A percentile compares a stretch with the other conserved stretches of the same genome.
Evolutionary conservation across 169 alveolate species (phyloP).

Genomic region (Amoebophrya sp.): DNA sequence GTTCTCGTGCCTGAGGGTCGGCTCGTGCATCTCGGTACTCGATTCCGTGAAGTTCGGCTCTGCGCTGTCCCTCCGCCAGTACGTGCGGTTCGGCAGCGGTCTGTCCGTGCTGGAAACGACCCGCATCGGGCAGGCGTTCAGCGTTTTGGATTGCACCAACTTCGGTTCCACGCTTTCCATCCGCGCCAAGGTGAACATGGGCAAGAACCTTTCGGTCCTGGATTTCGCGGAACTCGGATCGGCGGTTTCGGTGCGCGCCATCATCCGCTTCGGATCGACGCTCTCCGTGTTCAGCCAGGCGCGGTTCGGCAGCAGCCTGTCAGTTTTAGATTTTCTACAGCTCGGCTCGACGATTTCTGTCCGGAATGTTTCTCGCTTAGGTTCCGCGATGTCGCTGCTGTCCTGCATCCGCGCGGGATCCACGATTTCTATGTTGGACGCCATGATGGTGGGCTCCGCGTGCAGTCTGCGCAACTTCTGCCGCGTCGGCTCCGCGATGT

Average conservation of each 20-base stretch:
- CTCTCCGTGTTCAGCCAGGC: neutral
- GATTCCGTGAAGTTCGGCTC: slow-evolving; percentile 3
- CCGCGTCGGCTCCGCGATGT: neutral
- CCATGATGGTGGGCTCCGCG: neutral
- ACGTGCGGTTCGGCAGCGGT: neutral
- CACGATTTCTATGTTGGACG: neutral
- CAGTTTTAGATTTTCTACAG: neutral
- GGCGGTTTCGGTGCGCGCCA: neutral
- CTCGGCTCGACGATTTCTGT: neutral
- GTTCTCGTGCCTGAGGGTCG: neutral
- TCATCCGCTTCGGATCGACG: too few species aligned
- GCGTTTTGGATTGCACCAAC: neutral
- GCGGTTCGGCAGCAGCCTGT: slow-evolving; percentile 5
- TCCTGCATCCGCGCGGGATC: neutral
- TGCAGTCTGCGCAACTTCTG: neutral
- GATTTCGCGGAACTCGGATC: neutral
- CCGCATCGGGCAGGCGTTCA: neutral
- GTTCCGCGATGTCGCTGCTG: neutral
- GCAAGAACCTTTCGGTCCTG: neutral
- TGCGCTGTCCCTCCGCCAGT: neutral
- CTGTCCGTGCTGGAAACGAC: neutral
- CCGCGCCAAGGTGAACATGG: neutral
- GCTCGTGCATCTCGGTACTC: neutral
- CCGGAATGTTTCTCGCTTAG: neutral
- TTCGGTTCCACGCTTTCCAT: slow-evolving; percentile 13